Conservation (phyloP, 2,329 filamentous ascomycete species). For the Chlorencoelia australis region DNA sequence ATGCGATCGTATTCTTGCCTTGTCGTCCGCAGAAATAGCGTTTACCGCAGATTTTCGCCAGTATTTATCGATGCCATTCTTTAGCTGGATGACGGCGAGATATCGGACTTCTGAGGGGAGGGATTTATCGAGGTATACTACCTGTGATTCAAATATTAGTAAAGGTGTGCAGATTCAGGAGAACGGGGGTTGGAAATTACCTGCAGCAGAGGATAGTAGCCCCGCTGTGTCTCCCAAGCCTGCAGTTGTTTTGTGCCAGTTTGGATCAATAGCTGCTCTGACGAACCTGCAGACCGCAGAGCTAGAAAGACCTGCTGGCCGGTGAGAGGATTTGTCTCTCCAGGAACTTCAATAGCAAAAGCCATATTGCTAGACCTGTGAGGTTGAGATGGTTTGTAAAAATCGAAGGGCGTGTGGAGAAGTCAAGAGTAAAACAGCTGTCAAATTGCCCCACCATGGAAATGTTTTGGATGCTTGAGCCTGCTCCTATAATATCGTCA, state of each 20-base stretch:
- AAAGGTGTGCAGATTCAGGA: background rate
- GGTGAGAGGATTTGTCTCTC: slow-evolving; percentile 65
- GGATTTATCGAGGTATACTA: slow-evolving; percentile 70
- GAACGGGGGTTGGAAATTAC: slow-evolving; percentile 30
- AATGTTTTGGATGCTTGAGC: too few relatives aligned
- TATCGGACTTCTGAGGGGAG: slow-evolving; percentile 73
- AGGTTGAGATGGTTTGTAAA: too few relatives aligned
- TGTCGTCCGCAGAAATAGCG: slow-evolving; percentile 65
- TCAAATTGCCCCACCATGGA: too few relatives aligned
- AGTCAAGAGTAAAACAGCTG: too few relatives aligned
- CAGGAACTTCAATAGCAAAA: slow-evolving; percentile 67
- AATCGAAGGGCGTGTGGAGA: too few relatives aligned
- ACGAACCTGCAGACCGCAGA: slow-evolving; percentile 53
- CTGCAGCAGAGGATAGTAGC: slow-evolving; percentile 61
- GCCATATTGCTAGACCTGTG: slow-evolving; percentile 45
- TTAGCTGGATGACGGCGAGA: slow-evolving; percentile 85
- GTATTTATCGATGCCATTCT: slow-evolving; percentile 92
- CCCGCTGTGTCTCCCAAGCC: slow-evolving; percentile 57
- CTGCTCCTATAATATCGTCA: too few relatives aligned
- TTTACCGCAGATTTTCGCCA: slow-evolving; percentile 63
- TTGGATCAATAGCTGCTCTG: slow-evolving; percentile 52
- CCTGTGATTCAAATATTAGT: slow-evolving; percentile 35
- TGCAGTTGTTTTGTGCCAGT: slow-evolving; percentile 58
- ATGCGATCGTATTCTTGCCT: slow-evolving; percentile 61
- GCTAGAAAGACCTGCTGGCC: slow-evolving; percentile 53